A percentile compares a stretch with the other conserved stretches of the same genome.
These are phyloP conservation scores for Fonsecaea nubica DNA, from an alignment of 2,329 filamentous ascomycete species.

Conservation along the genomic window DNA sequence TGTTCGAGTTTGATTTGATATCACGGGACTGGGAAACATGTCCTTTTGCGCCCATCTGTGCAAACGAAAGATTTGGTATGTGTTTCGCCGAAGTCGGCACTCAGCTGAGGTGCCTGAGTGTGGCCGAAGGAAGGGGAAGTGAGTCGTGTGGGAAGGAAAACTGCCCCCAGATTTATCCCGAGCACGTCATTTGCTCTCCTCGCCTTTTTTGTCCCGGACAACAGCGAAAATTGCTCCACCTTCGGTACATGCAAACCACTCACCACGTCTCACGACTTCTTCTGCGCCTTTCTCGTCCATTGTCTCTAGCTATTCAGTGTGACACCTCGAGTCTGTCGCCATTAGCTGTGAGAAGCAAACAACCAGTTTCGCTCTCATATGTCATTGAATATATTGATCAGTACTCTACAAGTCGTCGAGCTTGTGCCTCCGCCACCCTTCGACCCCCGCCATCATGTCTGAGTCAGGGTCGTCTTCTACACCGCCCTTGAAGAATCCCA, in stretches of 20 bases:
- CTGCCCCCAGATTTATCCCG: neutral
- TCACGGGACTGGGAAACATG: neutral
- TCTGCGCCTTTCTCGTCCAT: slow-evolving; percentile 7
- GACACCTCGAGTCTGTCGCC: slow-evolving; percentile 1
- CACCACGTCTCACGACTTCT: neutral
- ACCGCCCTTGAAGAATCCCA: slow-evolving; percentile 40
- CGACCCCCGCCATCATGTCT: slow-evolving; percentile 37
- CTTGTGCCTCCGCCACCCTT: slow-evolving; percentile 38
- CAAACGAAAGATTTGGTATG: too few relatives aligned
- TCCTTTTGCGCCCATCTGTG: neutral
- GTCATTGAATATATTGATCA: slow-evolving; percentile 40
- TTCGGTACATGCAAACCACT: slow-evolving; percentile 19
- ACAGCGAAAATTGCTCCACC: slow-evolving; percentile 19
- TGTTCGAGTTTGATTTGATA: neutral
- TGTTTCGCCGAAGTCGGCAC: neutral
- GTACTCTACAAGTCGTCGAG: slow-evolving; percentile 40
- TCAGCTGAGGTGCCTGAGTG: neutral
- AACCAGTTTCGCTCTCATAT: slow-evolving; percentile 33
- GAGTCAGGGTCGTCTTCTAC: slow-evolving; percentile 40
- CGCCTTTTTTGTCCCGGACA: slow-evolving; percentile 16
- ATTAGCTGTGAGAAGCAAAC: slow-evolving; percentile 2
- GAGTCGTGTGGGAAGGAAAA: slow-evolving; percentile 10
- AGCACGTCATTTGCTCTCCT: slow-evolving; percentile 23
- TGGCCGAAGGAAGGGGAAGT: slow-evolving; percentile 2
- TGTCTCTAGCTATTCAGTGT: slow-evolving; percentile 8